These are phyloP conservation scores for Blastobotrys proliferans DNA, from an alignment of 1,139 yeast species.

Conservation along the genomic window DNA sequence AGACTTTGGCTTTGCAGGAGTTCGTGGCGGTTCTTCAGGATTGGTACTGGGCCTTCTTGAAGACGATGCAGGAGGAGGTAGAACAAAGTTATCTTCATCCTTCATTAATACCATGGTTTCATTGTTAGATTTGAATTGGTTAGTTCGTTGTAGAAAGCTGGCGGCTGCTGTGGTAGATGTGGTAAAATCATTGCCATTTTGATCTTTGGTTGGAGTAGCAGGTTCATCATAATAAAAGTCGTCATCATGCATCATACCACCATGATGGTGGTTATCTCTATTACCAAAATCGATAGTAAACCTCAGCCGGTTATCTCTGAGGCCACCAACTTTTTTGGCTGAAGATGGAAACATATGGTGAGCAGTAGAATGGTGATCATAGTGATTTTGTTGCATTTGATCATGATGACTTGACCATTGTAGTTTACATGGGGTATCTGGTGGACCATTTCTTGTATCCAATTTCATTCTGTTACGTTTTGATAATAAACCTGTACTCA, in stretches of 20 bases:
- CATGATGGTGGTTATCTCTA: slow-evolving; percentile 1
- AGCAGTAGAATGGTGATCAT: neutral
- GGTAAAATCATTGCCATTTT: slow-evolving; percentile 1
- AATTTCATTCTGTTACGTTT: slow-evolving; percentile 50
- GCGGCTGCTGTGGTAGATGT: slow-evolving; percentile 1
- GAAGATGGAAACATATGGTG: neutral
- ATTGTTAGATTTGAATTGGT: neutral
- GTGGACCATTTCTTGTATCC: slow-evolving; percentile 36
- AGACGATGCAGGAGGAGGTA: slow-evolving; percentile 2
- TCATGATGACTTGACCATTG: slow-evolving; percentile 31
- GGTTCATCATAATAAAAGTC: slow-evolving; percentile 17
- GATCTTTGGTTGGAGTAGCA: slow-evolving; percentile 25
- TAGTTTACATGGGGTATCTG: slow-evolving; percentile 81
- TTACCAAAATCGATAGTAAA: slow-evolving; percentile 22
- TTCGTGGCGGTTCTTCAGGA: slow-evolving; percentile 15
- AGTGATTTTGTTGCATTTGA: slow-evolving; percentile 2
- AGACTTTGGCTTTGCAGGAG: slow-evolving; percentile 30
- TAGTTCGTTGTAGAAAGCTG: too few species aligned
- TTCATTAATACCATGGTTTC: slow-evolving; percentile 1
- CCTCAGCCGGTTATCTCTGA: slow-evolving; percentile 25
- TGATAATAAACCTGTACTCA: slow-evolving; percentile 69
- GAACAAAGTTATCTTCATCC: slow-evolving; percentile 1
- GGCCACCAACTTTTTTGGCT: slow-evolving; percentile 15
- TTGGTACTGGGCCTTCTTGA: slow-evolving; percentile 1
- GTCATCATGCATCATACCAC: slow-evolving; percentile 9